Conservation (phyloP, 208 protist genomes). For the Acanthamoeba castellanii region DNA sequence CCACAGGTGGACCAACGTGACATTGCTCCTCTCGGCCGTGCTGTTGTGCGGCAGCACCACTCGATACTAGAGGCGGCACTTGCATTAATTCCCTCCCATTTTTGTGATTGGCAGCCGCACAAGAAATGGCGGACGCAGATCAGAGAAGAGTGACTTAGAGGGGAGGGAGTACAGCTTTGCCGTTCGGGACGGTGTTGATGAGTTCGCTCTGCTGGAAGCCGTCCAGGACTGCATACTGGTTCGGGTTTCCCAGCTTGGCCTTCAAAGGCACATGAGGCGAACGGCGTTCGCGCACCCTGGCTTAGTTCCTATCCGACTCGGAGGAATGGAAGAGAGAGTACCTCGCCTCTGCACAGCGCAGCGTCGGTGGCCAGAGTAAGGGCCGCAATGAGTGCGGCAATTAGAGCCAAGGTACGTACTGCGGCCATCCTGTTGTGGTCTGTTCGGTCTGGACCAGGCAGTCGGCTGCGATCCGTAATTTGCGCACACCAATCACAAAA, state of each 20-base stretch:
- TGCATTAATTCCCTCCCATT: neutral
- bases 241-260: neutral
- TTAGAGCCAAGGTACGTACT: neutral
- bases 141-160: too few relatives aligned
- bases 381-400: neutral
- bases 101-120: neutral
- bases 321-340: neutral
- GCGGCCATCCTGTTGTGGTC: too few relatives aligned
- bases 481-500: too few relatives aligned
- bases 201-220: slow-evolving; percentile 47
- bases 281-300: too few relatives aligned
- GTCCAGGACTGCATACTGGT: slow-evolving; percentile 10
- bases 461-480: too few relatives aligned
- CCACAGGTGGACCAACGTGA: slow-evolving; percentile 77
- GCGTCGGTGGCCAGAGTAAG: neutral
- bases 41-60: slow-evolving; percentile 53
- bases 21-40: neutral
- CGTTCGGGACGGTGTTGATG: slow-evolving; percentile 74
- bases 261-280: neutral
- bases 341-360: neutral
- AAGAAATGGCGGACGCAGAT: neutral
- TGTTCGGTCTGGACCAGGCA: too few relatives aligned
- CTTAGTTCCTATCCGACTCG: too few relatives aligned
- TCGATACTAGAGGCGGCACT: neutral
- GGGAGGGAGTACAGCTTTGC: slow-evolving; percentile 35